These are phyloP conservation scores for Diddensiella santjacobensis DNA, from an alignment of 805 yeast genomes.

Conservation along the genomic window DNA sequence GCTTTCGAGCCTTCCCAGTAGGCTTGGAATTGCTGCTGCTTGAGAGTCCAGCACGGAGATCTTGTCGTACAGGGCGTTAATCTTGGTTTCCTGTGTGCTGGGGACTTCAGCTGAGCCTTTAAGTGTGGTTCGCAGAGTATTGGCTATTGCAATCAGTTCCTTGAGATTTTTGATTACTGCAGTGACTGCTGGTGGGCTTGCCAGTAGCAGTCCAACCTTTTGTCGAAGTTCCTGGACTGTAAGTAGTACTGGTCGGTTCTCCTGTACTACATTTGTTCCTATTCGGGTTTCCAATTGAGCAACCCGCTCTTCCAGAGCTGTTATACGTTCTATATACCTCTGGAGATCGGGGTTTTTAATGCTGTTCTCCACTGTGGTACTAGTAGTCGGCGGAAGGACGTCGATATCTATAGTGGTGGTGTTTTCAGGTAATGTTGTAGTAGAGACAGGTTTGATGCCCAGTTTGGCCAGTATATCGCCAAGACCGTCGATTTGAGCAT, in stretches of 20 bases:
- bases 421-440: neutral
- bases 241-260: conserved; percentile 6
- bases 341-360: neutral
- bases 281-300: conserved; percentile 26
- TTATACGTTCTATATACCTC: conserved; percentile 6
- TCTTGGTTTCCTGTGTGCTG: conserved; percentile 7
- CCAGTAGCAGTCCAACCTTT: conserved; percentile 14
- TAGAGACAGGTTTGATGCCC: neutral
- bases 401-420: too few relatives aligned
- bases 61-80: conserved; percentile 15
- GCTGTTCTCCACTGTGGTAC: neutral
- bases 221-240: conserved; percentile 13
- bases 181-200: conserved; percentile 13
- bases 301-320: conserved; percentile 27
- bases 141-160: conserved; percentile 7
- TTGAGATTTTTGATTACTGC: conserved; percentile 12
- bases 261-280: conserved; percentile 5
- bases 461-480: conserved; percentile 7
- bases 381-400: neutral
- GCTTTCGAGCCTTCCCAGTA: conserved; percentile 16
- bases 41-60: conserved; percentile 10
- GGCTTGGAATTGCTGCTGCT: conserved; percentile 12
- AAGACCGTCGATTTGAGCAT: conserved; percentile 21
- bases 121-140: neutral
- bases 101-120: neutral